Percentiles rank a stretch among this genome's conserved stretches.
phyloP scores from a whole-genome alignment of 345 rosid species.

The Eucalyptus grandis region DNA sequence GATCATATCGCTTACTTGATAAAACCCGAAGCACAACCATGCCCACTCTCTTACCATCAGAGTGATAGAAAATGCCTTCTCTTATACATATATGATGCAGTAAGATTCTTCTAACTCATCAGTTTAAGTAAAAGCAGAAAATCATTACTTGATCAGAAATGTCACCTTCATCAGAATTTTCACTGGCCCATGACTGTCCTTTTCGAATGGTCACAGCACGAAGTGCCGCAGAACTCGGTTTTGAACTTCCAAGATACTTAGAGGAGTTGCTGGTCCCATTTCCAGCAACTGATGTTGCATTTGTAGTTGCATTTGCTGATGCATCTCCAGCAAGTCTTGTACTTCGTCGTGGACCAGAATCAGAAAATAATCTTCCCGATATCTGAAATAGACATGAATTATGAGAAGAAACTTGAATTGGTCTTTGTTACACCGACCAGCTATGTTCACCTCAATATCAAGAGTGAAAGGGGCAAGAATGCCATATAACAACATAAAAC shows the following conservation, averaged over 20 bases:
- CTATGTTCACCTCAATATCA: not conserved
- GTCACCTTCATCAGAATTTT: conserved; percentile 85
- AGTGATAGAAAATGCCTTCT: not conserved
- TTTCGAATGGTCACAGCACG: conserved; percentile 87
- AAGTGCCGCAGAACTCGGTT: conserved; percentile 56
- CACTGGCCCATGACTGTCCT: conserved; percentile 86
- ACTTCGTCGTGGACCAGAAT: conserved; percentile 89
- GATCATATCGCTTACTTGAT: not conserved
- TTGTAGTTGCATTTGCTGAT: conserved; percentile 40
- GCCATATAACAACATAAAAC: not conserved
- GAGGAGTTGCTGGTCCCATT: conserved; percentile 66
- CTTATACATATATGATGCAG: not conserved
- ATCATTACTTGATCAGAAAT: not conserved
- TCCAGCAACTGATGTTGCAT: conserved; percentile 39
- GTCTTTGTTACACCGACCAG: not conserved
- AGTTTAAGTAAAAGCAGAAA: not conserved
- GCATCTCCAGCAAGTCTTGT: conserved; percentile 74
- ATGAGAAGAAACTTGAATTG: not conserved
- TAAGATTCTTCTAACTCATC: not conserved
- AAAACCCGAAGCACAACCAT: not conserved
- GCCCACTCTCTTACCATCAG: not conserved
- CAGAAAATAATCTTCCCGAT: conserved; percentile 95
- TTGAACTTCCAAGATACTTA: conserved; percentile 77
- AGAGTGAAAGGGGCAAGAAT: not conserved
- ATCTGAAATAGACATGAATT: conserved; percentile 29